Evolutionary conservation across 208 protist genomes (phyloP).

Genomic region (Acanthamoeba rhysodes): DNA sequence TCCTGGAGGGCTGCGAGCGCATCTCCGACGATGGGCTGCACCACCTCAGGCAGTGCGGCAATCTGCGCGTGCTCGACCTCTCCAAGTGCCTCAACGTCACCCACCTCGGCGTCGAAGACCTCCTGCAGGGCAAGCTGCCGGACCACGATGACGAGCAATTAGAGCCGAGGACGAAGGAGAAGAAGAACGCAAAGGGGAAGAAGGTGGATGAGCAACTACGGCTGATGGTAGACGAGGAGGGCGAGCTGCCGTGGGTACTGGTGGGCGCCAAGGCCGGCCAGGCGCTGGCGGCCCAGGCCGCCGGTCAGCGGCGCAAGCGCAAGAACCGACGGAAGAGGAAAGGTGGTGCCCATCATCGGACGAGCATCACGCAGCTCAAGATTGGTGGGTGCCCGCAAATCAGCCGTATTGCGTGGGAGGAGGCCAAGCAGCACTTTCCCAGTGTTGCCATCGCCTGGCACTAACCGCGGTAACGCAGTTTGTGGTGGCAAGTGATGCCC

Average conservation of each 20-base stretch:
- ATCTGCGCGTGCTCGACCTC: constrained; percentile 49
- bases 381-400: constrained; percentile 28
- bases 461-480: background rate
- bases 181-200: background rate
- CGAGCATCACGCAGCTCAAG: constrained; percentile 58
- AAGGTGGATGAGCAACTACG: background rate
- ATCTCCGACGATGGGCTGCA: constrained; percentile 28
- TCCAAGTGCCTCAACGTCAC: constrained; percentile 12
- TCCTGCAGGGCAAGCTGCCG: constrained; percentile 10
- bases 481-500: no score
- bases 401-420: constrained; percentile 37
- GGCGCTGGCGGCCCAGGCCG: background rate
- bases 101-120: background rate
- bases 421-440: background rate
- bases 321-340: background rate
- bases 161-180: background rate
- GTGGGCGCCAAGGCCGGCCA: background rate
- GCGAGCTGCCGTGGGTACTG: constrained; percentile 43
- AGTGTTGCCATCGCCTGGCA: constrained; percentile 22
- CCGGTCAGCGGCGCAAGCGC: background rate
- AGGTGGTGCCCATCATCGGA: background rate
- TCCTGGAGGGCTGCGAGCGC: constrained; percentile 46
- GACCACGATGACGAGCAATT: background rate
- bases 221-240: constrained; percentile 36
- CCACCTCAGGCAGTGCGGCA: constrained; percentile 10